Evolutionary conservation across 2,329 filamentous ascomycete genomes (phyloP).

Genomic region (Coniochaeta pulveracea): DNA sequence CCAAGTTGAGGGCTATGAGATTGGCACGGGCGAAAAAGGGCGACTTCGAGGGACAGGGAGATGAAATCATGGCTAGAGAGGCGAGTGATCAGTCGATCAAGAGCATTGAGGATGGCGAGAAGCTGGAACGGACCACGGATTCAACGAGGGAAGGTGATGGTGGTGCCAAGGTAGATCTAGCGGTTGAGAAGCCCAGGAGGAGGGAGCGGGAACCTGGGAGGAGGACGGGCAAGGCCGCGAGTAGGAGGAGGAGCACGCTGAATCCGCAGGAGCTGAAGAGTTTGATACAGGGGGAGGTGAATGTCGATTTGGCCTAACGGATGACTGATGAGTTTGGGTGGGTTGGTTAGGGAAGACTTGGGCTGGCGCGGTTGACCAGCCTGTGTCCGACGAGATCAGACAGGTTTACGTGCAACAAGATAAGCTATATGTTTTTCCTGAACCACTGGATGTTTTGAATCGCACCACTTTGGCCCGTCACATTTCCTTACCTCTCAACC

Average conservation of each 20-base stretch:
- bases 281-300: slow-evolving; percentile 30
- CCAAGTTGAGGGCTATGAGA: slow-evolving; percentile 47
- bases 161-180: background rate
- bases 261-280: slow-evolving; percentile 65
- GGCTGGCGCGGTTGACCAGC: too few species aligned
- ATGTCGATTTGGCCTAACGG: too few species aligned
- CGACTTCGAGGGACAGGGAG: slow-evolving; percentile 4
- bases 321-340: too few species aligned
- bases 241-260: slow-evolving; percentile 60
- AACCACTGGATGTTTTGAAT: too few species aligned
- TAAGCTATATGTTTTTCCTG: too few species aligned
- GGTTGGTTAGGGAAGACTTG: too few species aligned
- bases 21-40: slow-evolving; percentile 9
- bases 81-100: background rate
- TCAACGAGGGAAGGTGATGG: slow-evolving; percentile 1
- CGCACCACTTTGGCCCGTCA: too few species aligned
- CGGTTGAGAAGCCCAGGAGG: slow-evolving; percentile 3
- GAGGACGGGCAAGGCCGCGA: slow-evolving; percentile 43
- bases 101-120: background rate
- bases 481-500: too few species aligned
- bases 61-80: background rate
- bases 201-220: too few species aligned
- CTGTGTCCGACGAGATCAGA: too few species aligned
- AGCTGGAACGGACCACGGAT: background rate
- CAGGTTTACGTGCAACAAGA: too few species aligned